phyloP scores from a whole-genome alignment of 345 rosid genomes.

The Rhizophora mangle region DNA sequence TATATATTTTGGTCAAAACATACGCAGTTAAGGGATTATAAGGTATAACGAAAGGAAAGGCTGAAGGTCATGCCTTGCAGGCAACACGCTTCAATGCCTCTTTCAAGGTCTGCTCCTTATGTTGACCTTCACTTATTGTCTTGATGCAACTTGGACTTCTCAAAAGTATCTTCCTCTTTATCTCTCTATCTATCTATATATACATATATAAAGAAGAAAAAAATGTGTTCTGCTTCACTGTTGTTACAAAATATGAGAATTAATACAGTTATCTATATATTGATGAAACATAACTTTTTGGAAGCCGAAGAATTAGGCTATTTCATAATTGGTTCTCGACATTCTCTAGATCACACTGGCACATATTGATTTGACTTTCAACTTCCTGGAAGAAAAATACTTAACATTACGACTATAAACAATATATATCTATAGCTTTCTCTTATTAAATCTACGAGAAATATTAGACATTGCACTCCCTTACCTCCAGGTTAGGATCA shows the following conservation, averaged over 20 bases:
- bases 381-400: slow-evolving; percentile 3
- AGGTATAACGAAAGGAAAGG: background rate
- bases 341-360: slow-evolving; percentile 8
- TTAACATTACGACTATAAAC: background rate
- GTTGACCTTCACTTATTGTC: slow-evolving; percentile 11
- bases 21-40: too few relatives aligned
- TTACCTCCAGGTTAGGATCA: background rate
- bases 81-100: slow-evolving; percentile 14
- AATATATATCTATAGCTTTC: background rate
- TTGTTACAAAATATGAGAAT: background rate
- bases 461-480: background rate
- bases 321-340: slow-evolving; percentile 14
- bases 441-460: background rate
- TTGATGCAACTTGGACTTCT: slow-evolving; percentile 12
- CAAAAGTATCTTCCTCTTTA: background rate
- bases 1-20: too few relatives aligned
- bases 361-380: background rate
- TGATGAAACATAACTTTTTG: too few relatives aligned
- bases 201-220: background rate
- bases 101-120: slow-evolving; percentile 8
- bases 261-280: background rate
- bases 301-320: background rate
- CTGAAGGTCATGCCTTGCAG: slow-evolving; percentile 14
- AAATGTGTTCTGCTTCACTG: background rate
- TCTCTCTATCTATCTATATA: too few relatives aligned